Evolutionary conservation across 768 basidiomycete genomes (phyloP), one percentile per base, ranked within the genome.

Genomic region (Ramaria rubella): DNA sequence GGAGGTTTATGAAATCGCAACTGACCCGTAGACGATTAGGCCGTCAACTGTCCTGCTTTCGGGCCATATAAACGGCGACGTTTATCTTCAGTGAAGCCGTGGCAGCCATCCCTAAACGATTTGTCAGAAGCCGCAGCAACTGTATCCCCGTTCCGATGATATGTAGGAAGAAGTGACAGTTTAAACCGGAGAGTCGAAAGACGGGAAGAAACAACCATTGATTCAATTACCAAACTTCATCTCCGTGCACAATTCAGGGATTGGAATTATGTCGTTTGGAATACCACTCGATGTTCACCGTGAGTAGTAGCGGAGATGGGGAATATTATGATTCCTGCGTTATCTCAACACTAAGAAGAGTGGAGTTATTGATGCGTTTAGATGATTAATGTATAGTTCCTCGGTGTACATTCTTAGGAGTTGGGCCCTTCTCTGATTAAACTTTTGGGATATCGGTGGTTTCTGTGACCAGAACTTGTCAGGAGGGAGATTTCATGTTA

Each of bases 21-120:
- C 83, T 77, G 59, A 85, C 78, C 27, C 81, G 80, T 33, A 88
- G 77, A 49, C 81, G 79, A 60, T 80, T 73, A 77, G 1, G 83
- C 83, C 31, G 82, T 80, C 60, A 88, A 78, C 60, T 83, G 81
- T 42, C 85, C 83, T 15, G 82, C 81, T 60, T 84, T 81, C 55
- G 85, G 73, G 27, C 79, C 81, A 62, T 75, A 73, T 52, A 86
- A 76, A 34, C 52, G 58, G 19, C 50, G 55, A 26, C 52, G 60
- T 45, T 68, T 72, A 55, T 67, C 70, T 29, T 58, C 51, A 7
- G 63, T 64, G 56, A 72, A 70, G 45, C 73, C 72, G 30, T 76
- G 74, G 63, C 78, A 80, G 48, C 67, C 70, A n/a, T 61, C 63
- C 64, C 77, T 76, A 19, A 80, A 71, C 80, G 79, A 81, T 23